Conservation (phyloP, 202 grass and related monocot species). For the Eragrostis tef region DNA sequence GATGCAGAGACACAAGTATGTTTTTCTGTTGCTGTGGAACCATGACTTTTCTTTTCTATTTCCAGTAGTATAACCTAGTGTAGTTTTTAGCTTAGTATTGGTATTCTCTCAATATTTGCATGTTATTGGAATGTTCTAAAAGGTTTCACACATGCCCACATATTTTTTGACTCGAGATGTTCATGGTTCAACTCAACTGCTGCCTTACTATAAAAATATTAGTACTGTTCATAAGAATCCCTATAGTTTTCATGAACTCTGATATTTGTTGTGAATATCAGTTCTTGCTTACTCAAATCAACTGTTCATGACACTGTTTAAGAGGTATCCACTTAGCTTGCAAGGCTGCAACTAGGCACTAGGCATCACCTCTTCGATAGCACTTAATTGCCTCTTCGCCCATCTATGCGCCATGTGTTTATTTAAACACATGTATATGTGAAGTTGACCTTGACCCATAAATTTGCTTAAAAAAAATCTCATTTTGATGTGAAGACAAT, state of each 20-base stretch:
- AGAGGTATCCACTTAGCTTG: not conserved
- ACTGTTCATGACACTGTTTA: not conserved
- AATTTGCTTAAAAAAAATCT: not conserved
- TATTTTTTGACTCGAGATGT: not conserved
- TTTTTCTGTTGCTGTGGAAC: slow-evolving; percentile 25
- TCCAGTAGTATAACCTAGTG: not conserved
- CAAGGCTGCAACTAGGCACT: not conserved
- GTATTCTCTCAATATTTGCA: not conserved
- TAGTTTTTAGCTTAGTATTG: not conserved
- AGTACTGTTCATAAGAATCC: not conserved
- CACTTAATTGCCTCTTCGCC: too few relatives aligned
- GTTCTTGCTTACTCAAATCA: slow-evolving; percentile 3
- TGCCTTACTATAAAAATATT: not conserved
- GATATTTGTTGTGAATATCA: not conserved
- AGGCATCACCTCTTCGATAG: too few relatives aligned
- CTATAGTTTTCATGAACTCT: slow-evolving; percentile 7
- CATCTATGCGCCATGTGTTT: too few relatives aligned
- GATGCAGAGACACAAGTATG: slow-evolving; percentile 83
- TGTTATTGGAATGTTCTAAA: slow-evolving; percentile 21
- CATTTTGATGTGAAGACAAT: not conserved
- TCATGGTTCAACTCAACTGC: slow-evolving; percentile 1
- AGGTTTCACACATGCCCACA: slow-evolving; percentile 1
- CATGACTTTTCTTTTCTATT: not conserved
- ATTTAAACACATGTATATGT: too few relatives aligned
- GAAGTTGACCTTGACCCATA: too few relatives aligned